Evolutionary conservation across 164 flowering plant genomes (phyloP), one percentile per base, ranked within the genome.

Genomic region (Aristolochia contorta): DNA sequence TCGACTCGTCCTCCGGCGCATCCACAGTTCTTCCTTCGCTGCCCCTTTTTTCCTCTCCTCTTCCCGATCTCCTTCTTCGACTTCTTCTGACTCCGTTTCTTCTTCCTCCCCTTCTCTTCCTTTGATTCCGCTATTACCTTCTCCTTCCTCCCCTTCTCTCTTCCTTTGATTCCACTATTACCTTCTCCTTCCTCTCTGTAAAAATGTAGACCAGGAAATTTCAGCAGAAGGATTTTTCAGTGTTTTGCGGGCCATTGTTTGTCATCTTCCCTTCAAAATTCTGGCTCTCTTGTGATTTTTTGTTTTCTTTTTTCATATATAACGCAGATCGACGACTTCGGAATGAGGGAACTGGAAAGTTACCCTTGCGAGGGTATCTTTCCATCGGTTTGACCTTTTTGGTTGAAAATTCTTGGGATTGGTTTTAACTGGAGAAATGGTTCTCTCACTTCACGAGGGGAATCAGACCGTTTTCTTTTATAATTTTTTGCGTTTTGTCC

Each of bases 1-100:
- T 73, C 19, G 57, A 70, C 19, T 67, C 92, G 16, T 15, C 27
- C 1, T 16, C 58, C 58, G 4, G 13, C 37, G 19, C 6, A 37
- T 56, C 58, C 16, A 3, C n/a, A n/a, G n/a, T n/a, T n/a, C n/a
- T 56, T 33, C 27, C 57, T 24, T 12, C 30, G 16, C 45, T 56
- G 4, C 45, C 58, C 20, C 16, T 56, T 33, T 27, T 0, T 20
- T 27, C 27, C 12, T 13, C 58, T 4, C 16, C 15, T 27, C 58
- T 56, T n/a, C 22, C 45, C 45, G 6, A 22, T 32, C n/a, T 4
- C 21, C 45, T 19, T 25, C 30, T 33, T 23, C 30, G 12, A 5
- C 56, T 4, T 4, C 12, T 37, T 37, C 43, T 37, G 43, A 54
- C 32, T 10, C 6, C 32, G 16, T 10, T 18, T 56, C 58, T 56